Evolutionary conservation across 768 basidiomycete genomes (phyloP).

Genomic region (Pleurotus platypus): DNA sequence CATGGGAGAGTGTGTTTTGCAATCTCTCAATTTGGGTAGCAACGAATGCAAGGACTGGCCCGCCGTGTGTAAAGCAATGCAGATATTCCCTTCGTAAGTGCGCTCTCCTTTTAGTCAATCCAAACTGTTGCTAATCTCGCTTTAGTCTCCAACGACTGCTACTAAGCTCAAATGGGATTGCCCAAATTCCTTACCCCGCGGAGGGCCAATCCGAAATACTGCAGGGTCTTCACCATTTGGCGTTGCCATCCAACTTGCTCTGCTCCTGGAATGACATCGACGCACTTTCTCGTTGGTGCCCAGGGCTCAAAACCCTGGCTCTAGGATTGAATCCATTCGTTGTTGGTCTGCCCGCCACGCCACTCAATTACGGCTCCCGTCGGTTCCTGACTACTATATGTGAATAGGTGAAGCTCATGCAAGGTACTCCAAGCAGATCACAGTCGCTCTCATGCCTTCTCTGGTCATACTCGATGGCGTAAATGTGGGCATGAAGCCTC

Average conservation of each 20-base stretch:
- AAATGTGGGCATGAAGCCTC: constrained; percentile 37
- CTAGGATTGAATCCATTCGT: constrained; percentile 63
- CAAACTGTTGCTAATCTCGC: constrained; percentile 10
- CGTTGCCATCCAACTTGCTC: constrained; percentile 60
- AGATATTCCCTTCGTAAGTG: constrained; percentile 43
- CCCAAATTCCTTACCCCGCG: constrained; percentile 41
- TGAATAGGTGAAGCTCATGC: constrained; percentile 30
- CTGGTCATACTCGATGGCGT: constrained; percentile 63
- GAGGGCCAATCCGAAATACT: constrained; percentile 19
- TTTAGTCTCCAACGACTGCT: constrained; percentile 62
- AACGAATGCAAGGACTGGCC: constrained; percentile 62
- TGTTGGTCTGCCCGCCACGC: constrained; percentile 35
- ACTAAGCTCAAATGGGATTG: constrained; percentile 60
- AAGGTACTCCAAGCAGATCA: constrained; percentile 50
- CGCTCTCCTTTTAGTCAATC: constrained; percentile 12
- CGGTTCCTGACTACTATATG: constrained; percentile 8
- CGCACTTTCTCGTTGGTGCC: constrained; percentile 65
- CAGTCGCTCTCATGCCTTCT: constrained; percentile 66
- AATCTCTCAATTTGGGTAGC: constrained; percentile 65
- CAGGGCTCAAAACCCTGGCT: constrained; percentile 56
- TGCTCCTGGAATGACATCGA: constrained; percentile 62
- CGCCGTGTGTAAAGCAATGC: constrained; percentile 40
- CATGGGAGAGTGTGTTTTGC: constrained; percentile 28
- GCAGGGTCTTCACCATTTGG: constrained; percentile 49
- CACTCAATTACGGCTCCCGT: background rate